Percentiles rank a stretch among this genome's conserved stretches.
Evolutionary conservation across 768 basidiomycete genomes (phyloP).

Genomic region (Russula compacta): DNA sequence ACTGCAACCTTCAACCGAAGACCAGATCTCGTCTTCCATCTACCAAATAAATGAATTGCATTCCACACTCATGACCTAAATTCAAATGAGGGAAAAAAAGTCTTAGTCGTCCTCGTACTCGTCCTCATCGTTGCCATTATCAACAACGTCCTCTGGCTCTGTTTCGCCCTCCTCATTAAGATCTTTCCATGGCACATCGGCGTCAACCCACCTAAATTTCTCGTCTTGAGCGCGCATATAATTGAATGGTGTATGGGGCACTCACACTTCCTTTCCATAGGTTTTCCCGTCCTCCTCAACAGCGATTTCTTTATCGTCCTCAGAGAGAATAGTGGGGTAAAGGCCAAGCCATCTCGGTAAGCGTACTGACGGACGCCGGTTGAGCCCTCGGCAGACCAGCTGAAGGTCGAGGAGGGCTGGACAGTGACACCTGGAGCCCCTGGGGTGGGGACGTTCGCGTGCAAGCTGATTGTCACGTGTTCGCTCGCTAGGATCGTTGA

Average conservation of each 20-base stretch:
- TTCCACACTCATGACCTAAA: background rate
- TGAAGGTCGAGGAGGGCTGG: background rate
- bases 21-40: background rate
- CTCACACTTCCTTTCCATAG: background rate
- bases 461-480: background rate
- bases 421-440: background rate
- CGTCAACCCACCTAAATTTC: conserved; percentile 10
- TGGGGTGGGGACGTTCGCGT: background rate
- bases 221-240: background rate
- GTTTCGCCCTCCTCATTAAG: conserved; percentile 6
- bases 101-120: background rate
- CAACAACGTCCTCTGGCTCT: background rate
- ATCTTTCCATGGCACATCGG: conserved; percentile 6
- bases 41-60: background rate
- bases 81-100: background rate
- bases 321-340: conserved; percentile 5
- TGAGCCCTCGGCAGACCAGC: conserved; percentile 2
- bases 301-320: background rate
- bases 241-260: background rate
- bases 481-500: background rate
- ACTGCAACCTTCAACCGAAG: too few species aligned
- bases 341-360: background rate
- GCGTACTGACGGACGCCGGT: conserved; percentile 2
- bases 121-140: background rate
- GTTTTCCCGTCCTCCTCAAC: background rate